Evolutionary conservation across 768 basidiomycete species (phyloP).

Genomic region (Candolleomyces eurysporus): DNA sequence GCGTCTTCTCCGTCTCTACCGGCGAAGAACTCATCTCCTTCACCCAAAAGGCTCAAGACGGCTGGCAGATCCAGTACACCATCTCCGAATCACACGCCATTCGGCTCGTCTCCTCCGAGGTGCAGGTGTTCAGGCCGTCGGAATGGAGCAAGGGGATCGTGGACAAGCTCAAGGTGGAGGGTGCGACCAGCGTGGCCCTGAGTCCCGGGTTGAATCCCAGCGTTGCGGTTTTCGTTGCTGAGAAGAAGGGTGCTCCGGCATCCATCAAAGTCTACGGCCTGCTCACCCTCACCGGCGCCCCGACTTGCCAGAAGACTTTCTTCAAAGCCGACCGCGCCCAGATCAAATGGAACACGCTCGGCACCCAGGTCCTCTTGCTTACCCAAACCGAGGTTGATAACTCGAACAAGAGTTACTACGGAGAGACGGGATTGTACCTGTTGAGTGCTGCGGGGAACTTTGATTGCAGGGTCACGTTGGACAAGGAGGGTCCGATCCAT

Average conservation of each 20-base stretch:
- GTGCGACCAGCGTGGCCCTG: slow-evolving; percentile 70
- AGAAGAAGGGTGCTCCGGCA: slow-evolving; percentile 95
- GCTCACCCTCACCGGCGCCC: slow-evolving; percentile 51
- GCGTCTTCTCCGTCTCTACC: slow-evolving; percentile 82
- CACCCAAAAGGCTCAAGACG: slow-evolving; percentile 86
- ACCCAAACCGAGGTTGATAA: slow-evolving; percentile 98
- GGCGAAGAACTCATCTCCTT: slow-evolving; percentile 87
- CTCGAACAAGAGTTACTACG: slow-evolving; percentile 97
- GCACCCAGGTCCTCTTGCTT: slow-evolving; percentile 86
- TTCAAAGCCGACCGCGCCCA: slow-evolving; percentile 92
- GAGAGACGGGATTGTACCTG: slow-evolving; percentile 93
- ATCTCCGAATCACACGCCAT: slow-evolving; percentile 85
- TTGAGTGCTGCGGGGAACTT: slow-evolving; percentile 91
- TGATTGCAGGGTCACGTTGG: slow-evolving; percentile 82
- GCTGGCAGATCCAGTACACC: slow-evolving; percentile 91
- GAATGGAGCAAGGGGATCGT: slow-evolving; percentile 79
- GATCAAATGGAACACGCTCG: slow-evolving; percentile 96
- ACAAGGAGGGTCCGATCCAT: slow-evolving; percentile 97
- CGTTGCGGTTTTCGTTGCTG: slow-evolving; percentile 89
- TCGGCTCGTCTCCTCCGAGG: slow-evolving; percentile 74
- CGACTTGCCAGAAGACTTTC: slow-evolving; percentile 87
- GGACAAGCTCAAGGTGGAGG: slow-evolving; percentile 82
- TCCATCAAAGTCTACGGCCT: slow-evolving; percentile 84
- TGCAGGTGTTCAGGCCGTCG: slow-evolving; percentile 80
- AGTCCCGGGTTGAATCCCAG: slow-evolving; percentile 86